Evolutionary conservation across 2,329 filamentous ascomycete genomes (phyloP), one percentile per base, ranked within the genome.

Genomic region (Ascochyta viciae-villosae): DNA sequence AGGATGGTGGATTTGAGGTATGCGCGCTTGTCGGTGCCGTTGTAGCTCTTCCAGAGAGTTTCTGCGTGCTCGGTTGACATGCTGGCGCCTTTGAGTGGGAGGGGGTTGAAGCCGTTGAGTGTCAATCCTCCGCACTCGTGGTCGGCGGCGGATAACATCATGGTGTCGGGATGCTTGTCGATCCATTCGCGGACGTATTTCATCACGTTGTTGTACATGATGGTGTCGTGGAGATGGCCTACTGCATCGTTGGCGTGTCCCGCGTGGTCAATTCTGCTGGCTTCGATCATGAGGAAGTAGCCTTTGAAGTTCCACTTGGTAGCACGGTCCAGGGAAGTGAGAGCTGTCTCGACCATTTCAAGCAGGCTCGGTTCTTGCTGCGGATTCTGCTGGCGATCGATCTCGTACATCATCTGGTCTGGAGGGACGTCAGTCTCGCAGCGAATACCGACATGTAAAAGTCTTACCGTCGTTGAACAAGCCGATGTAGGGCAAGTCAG

Each of bases 71-170:
- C 75, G 7, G 65, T 65, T 2, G 75, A 73, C 54, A 70, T 69
- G 26, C 56, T 71, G 1, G 67, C 69, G 15, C 55, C 57, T 10
- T 65, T 62, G 6, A 78, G 67, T 2, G 69, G 67, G 0, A 68
- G 59, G 0, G 76, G 76, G 43, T 76, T 69, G 59, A 70, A 78
- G 44, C 75, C 75, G 29, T 73, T 72, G 10, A 77, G 65, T 0
- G 76, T 77, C 39, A 78, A 60, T 12, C 76, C 77, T 27, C 77
- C 77, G 23, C 70, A 75, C 57, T 79, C 76, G 57, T 79, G 75
- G 58, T 79, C 76, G 0, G 77, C 77, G 13, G 75, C 76, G 12
- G 73, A 74, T 46, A 79, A 67, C 57, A 79, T 69, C 42, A 74
- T 64, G 1, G 77, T 78, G 42, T 74, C 67, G 2, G 72, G 69